Percentiles rank a stretch among this genome's conserved stretches.
These are phyloP conservation scores for Elaeis guineensis DNA, from an alignment of 176 grass and related monocot species.

Conservation along the genomic window DNA sequence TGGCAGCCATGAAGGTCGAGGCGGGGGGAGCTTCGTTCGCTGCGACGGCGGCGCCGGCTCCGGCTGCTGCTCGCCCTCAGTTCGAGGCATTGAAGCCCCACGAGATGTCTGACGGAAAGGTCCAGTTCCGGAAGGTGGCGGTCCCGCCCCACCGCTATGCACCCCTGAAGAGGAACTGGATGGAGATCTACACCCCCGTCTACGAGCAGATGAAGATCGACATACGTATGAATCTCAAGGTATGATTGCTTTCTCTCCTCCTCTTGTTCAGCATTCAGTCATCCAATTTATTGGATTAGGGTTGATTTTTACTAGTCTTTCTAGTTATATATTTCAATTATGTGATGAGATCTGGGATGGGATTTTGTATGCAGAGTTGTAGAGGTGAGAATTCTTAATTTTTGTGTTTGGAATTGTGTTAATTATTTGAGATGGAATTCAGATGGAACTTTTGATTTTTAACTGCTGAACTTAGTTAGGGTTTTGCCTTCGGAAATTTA, in stretches of 20 bases:
- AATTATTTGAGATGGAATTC: no score
- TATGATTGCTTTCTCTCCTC: not conserved
- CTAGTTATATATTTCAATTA: no score
- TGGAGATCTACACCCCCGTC: constrained; percentile 65
- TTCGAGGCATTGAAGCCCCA: constrained; percentile 57
- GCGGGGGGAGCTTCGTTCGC: no score
- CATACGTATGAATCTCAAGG: constrained; percentile 94
- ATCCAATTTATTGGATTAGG: not conserved
- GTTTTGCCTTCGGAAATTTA: no score
- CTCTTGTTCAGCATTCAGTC: not conserved
- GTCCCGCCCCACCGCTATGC: constrained; percentile 46
- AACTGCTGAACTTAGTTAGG: no score
- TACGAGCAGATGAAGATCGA: constrained; percentile 82
- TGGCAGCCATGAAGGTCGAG: constrained; percentile 4
- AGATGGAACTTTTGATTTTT: no score
- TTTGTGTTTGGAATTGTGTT: no score
- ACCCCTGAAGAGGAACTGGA: constrained; percentile 52
- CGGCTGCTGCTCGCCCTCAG: constrained; percentile 1
- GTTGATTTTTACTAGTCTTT: no score
- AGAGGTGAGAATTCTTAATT: no score
- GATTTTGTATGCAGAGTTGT: no score
- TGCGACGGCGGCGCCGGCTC: not conserved
- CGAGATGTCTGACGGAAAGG: constrained; percentile 61
- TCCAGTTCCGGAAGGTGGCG: constrained; percentile 49
- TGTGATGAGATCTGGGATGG: no score